phyloP scores from a whole-genome alignment of 805 yeast genomes.

The Saccharomycopsis sp. region DNA sequence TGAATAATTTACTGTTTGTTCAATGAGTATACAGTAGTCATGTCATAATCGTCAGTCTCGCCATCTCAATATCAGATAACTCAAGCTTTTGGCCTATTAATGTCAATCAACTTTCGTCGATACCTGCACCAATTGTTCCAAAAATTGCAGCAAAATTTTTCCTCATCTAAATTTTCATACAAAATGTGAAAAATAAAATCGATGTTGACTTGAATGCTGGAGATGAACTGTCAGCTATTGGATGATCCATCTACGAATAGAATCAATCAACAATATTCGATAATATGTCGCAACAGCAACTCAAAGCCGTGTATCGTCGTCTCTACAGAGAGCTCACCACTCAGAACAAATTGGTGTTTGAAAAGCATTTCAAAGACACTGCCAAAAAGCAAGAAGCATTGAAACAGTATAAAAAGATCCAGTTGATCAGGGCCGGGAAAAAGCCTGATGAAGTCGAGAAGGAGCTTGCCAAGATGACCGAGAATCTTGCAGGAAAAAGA shows the following conservation, averaged over 20 bases:
- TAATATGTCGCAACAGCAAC: neutral
- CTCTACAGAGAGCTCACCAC: conserved; percentile 17
- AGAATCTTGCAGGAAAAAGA: conserved; percentile 1
- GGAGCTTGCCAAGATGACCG: conserved; percentile 1
- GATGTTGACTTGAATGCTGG: too few species aligned
- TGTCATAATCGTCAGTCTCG: too few species aligned
- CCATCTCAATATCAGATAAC: too few species aligned
- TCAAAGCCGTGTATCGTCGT: conserved; percentile 7
- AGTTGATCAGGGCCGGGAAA: conserved; percentile 35
- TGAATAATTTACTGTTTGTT: too few species aligned
- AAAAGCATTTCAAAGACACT: conserved; percentile 35
- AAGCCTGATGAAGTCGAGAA: conserved; percentile 7
- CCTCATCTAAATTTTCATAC: too few species aligned
- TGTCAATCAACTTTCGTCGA: too few species aligned
- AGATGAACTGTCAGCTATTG: too few species aligned
- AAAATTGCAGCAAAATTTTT: too few species aligned
- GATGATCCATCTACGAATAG: neutral
- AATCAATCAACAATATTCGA: neutral
- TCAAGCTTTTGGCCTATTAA: too few species aligned
- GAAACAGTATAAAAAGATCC: conserved; percentile 43
- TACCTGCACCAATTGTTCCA: too few species aligned
- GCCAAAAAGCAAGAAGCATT: conserved; percentile 39
- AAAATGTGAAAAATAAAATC: too few species aligned
- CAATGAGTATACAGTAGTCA: too few species aligned
- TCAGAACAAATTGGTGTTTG: conserved; percentile 17